These are phyloP conservation scores for Tetrastigma voinierianum DNA, from an alignment of 164 flowering plant genomes.

Conservation along the genomic window DNA sequence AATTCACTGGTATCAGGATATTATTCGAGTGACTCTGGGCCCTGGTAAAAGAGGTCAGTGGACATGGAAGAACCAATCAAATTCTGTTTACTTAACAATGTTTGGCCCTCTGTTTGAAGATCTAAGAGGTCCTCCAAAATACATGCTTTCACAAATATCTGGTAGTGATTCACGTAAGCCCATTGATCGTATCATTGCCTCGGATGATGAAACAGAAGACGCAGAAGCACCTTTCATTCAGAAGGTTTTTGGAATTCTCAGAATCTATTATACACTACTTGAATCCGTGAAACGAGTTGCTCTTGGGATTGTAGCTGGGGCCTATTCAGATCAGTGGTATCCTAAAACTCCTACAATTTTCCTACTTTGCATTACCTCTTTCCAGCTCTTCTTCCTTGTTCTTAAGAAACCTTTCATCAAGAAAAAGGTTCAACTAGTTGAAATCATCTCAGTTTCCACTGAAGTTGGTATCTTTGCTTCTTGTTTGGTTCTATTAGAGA, in stretches of 20 bases:
- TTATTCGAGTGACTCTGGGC: constrained; percentile 78
- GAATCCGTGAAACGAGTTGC: constrained; percentile 59
- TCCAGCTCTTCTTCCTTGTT: constrained; percentile 86
- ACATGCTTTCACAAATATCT: constrained; percentile 87
- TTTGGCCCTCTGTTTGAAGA: constrained; percentile 90
- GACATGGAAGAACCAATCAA: constrained; percentile 78
- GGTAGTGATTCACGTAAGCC: constrained; percentile 36
- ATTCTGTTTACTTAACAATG: constrained; percentile 40
- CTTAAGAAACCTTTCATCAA: constrained; percentile 95
- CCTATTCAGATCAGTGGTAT: constrained; percentile 34
- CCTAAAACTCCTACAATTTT: constrained; percentile 50
- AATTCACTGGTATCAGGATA: constrained; percentile 83
- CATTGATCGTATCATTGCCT: constrained; percentile 64
- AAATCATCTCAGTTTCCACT: constrained; percentile 63
- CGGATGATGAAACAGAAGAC: constrained; percentile 97
- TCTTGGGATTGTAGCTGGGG: constrained; percentile 70
- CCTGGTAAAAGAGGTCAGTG: constrained; percentile 97
- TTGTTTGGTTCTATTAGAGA: constrained; percentile 46
- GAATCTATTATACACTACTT: constrained; percentile 78
- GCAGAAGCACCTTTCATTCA: constrained; percentile 94
- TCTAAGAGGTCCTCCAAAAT: constrained; percentile 92
- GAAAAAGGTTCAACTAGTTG: constrained; percentile 84
- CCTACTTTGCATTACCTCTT: constrained; percentile 60
- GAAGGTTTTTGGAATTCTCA: constrained; percentile 70
- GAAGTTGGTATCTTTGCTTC: constrained; percentile 63